Percentiles rank a stretch among this genome's conserved stretches.
phyloP scores from a whole-genome alignment of 768 basidiomycete genomes.

The Suillus placidus region DNA sequence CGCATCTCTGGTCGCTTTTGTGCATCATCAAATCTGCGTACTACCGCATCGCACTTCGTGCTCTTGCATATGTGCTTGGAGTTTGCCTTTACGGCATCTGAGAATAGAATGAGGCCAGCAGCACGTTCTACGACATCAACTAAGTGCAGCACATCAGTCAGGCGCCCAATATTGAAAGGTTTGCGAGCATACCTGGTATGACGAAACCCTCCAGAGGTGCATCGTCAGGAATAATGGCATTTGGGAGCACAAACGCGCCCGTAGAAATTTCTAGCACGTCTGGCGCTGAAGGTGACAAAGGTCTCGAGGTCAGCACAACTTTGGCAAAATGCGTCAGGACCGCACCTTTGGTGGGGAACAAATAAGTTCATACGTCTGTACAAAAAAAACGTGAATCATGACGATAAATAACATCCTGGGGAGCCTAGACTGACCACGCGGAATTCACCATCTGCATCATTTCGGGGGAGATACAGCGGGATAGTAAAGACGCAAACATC shows the following conservation, averaged over 20 bases:
- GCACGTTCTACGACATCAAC: conserved; percentile 93
- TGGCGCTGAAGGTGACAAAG: conserved; percentile 72
- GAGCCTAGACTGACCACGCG: conserved; percentile 69
- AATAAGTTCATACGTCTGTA: conserved; percentile 93
- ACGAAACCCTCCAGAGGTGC: conserved; percentile 79
- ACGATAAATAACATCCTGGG: neutral
- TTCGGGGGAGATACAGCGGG: conserved; percentile 91
- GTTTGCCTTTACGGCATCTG: conserved; percentile 69
- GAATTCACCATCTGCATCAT: conserved; percentile 90
- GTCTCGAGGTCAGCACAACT: conserved; percentile 80
- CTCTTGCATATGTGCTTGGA: conserved; percentile 89
- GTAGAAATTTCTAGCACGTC: conserved; percentile 75
- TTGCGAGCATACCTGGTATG: conserved; percentile 64
- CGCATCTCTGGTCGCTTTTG: conserved; percentile 63
- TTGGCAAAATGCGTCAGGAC: conserved; percentile 99
- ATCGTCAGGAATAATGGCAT: conserved; percentile 87
- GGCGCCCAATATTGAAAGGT: neutral
- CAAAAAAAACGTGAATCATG: neutral
- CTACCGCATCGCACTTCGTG: conserved; percentile 84
- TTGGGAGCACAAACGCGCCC: conserved; percentile 96
- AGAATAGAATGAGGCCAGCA: conserved; percentile 84
- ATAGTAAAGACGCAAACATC: conserved; percentile 99
- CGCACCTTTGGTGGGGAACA: conserved; percentile 87
- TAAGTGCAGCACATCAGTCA: conserved; percentile 32
- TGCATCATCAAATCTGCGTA: conserved; percentile 90